phyloP scores from a whole-genome alignment of 2,329 filamentous ascomycete genomes.

The Neoarthrinium moseri region DNA sequence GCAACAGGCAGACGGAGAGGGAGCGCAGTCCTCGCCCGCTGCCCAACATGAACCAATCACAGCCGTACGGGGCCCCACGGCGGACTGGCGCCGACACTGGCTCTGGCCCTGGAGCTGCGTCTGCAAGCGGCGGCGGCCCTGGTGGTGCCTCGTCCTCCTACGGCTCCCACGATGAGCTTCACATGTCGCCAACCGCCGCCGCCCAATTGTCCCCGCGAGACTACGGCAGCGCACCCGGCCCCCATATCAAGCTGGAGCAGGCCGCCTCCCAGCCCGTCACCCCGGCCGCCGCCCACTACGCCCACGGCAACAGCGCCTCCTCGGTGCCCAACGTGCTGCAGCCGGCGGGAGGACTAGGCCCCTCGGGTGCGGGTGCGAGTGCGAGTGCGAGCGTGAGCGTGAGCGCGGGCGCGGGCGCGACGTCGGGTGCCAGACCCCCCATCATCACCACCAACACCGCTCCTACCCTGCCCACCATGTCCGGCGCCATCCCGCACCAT shows the following conservation, averaged over 20 bases:
- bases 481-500: slow-evolving; percentile 33
- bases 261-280: slow-evolving; percentile 33
- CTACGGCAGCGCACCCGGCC: slow-evolving; percentile 36
- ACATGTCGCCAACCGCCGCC: slow-evolving; percentile 47
- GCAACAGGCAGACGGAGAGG: background rate
- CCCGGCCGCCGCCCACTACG: slow-evolving; percentile 32
- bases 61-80: slow-evolving; percentile 34
- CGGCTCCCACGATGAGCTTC: slow-evolving; percentile 50
- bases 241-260: slow-evolving; percentile 53
- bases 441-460: slow-evolving; percentile 42
- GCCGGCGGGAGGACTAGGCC: slow-evolving; percentile 46
- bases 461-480: slow-evolving; percentile 46
- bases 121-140: no score
- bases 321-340: slow-evolving; percentile 59
- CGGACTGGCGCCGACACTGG: no score
- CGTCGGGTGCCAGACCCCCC: slow-evolving; percentile 31
- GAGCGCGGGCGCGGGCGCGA: no score
- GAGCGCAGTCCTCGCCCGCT: no score
- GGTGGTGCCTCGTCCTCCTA: no score
- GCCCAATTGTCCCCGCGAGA: slow-evolving; percentile 46
- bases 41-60: slow-evolving; percentile 35
- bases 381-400: no score
- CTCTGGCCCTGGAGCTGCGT: no score
- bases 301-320: slow-evolving; percentile 34
- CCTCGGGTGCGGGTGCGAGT: no score